Evolutionary conservation across 1,284 basidiomycete species (phyloP).

Genomic region (Farysia itapuensis): DNA sequence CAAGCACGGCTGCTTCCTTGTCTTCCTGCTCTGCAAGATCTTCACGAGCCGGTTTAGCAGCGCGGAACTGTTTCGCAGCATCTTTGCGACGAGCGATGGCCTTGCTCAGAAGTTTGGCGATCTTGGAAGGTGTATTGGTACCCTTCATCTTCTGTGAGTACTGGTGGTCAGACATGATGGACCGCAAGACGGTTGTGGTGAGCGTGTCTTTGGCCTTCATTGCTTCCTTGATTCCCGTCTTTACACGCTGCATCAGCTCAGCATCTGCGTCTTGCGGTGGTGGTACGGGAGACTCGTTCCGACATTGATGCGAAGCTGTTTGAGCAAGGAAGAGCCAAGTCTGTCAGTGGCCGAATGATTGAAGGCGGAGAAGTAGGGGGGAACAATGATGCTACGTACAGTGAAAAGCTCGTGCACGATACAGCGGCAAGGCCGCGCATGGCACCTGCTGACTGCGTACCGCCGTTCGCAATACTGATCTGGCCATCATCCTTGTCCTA

Average conservation of each 20-base stretch:
- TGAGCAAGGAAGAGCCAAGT: no score
- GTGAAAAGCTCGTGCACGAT: no score
- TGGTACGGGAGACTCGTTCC: neutral
- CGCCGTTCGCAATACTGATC: no score
- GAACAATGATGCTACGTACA: no score
- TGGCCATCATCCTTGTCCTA: no score
- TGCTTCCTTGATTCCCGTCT: conserved; percentile 42
- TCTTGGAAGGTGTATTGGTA: no score
- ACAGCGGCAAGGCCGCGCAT: no score
- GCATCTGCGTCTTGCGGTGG: conserved; percentile 20
- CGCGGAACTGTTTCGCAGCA: conserved; percentile 37
- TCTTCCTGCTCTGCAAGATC: conserved; percentile 50
- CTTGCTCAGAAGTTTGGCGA: conserved; percentile 39
- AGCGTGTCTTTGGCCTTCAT: conserved; percentile 47
- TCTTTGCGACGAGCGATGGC: conserved; percentile 38
- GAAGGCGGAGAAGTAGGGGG: no score
- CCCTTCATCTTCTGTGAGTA: conserved; percentile 42
- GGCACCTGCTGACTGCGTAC: no score
- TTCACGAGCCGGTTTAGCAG: conserved; percentile 40
- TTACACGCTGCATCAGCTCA: conserved; percentile 30
- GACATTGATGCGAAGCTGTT: no score
- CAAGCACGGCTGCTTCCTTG: conserved; percentile 33
- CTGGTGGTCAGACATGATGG: conserved; percentile 43
- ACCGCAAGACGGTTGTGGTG: conserved; percentile 40
- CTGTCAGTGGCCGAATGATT: no score